Percentiles rank a stretch among this genome's conserved stretches.
These are phyloP conservation scores for Chaetomium strumarium DNA, from an alignment of 2,329 filamentous ascomycete species.

Conservation along the genomic window DNA sequence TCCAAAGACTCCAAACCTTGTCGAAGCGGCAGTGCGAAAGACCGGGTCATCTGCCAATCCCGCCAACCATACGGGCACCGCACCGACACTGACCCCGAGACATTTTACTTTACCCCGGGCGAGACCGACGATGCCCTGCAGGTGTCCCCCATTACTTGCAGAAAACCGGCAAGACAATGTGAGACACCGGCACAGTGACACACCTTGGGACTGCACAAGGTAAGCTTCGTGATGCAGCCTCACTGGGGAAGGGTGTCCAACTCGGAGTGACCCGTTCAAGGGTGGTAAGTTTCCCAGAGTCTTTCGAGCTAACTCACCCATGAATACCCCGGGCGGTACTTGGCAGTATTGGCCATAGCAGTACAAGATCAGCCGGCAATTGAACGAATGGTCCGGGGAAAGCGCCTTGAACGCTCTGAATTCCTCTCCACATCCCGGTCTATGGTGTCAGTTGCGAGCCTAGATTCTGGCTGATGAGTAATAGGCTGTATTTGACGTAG, in stretches of 20 bases:
- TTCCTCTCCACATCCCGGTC: background rate
- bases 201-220: background rate
- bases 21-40: too few species aligned
- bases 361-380: constrained; percentile 18
- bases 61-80: too few species aligned
- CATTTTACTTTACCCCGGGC: too few species aligned
- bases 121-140: too few species aligned
- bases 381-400: constrained; percentile 11
- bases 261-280: background rate
- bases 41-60: too few species aligned
- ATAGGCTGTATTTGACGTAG: constrained; percentile 17
- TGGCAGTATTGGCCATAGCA: background rate
- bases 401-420: background rate
- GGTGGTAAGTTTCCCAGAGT: background rate
- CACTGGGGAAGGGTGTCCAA: background rate
- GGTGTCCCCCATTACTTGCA: too few species aligned
- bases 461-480: constrained; percentile 10
- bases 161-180: too few species aligned
- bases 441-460: background rate
- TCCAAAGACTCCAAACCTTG: background rate
- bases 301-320: background rate
- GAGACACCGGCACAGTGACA: too few species aligned
- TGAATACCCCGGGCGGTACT: background rate
- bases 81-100: too few species aligned
- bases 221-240: too few species aligned